Evolutionary conservation across 2,329 filamentous ascomycete species (phyloP).

Genomic region (Diaporthe nobilis): DNA sequence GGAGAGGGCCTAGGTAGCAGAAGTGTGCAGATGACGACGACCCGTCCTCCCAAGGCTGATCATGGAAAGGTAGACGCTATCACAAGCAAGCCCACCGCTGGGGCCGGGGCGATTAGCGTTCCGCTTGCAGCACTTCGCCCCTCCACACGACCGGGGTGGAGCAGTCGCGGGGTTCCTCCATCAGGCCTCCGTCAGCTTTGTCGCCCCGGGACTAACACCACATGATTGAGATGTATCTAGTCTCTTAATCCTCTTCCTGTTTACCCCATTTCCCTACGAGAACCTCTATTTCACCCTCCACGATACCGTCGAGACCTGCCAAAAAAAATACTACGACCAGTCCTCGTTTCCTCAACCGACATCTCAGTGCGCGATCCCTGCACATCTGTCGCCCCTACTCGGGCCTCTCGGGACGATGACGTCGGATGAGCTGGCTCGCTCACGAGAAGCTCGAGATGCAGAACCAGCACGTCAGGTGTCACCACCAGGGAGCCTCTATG

Average conservation of each 20-base stretch:
- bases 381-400: conserved; percentile 11
- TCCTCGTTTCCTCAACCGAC: neutral
- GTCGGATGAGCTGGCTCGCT: conserved; percentile 46
- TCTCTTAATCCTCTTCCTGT: neutral
- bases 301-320: neutral
- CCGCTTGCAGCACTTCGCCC: conserved; percentile 26
- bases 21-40: conserved; percentile 27
- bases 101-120: conserved; percentile 30
- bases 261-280: neutral
- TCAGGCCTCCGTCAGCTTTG: conserved; percentile 34
- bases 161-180: conserved; percentile 27
- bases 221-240: conserved; percentile 18
- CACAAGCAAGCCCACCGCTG: conserved; percentile 24
- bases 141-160: conserved; percentile 26
- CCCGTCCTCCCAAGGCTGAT: neutral
- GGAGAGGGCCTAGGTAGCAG: neutral
- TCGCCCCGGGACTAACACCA: conserved; percentile 27
- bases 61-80: conserved; percentile 10
- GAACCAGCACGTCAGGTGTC: conserved; percentile 67
- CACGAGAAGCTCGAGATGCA: conserved; percentile 32
- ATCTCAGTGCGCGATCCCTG: neutral
- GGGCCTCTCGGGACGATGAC: conserved; percentile 48
- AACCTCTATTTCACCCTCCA: neutral
- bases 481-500: conserved; percentile 91
- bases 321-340: neutral